Base-by-base conservation (phyloP, 2,329 filamentous ascomycete genomes). In the Didymella lethalis region DNA sequence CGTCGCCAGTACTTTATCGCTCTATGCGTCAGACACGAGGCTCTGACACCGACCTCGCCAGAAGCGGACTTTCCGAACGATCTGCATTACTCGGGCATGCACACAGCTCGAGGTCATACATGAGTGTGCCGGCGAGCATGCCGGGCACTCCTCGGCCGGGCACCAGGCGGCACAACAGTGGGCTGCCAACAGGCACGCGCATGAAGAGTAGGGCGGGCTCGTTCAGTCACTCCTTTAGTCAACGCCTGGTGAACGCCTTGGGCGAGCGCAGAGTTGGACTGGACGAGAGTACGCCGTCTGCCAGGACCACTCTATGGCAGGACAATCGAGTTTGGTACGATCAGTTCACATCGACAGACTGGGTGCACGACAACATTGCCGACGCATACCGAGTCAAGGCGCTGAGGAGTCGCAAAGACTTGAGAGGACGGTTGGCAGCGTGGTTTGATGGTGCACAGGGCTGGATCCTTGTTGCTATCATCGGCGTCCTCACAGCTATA, bases 291-390 rank as follows among this genome's bases (percentile, higher is more conserved):
- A 80, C 89, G 77, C 77, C 83, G 61, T 87, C 90, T 62, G 88
- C 88, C 48, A 90, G 88, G 70, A 80, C 83, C 32, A 88, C 87
- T 4, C 78, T 90, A 10, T 89, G 87, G 67, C 82, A 89, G 49
- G 91, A 97, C 72, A 93, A 98, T 67, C 88, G 95, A 60, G 90
- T 96, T 10, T 98, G 95, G 95, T 98, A 98, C 79, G 95, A 99
- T 81, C 95, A 99, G 78, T 97, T 97, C 72, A 97, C 93, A 6
- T 96, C 92, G 7, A 97, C 92, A 54, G 94, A 99, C 77, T 99
- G 95, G 95, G 93, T 99, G 0, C 94, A 97, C 75, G 95, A 99
- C 77, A 93, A 90, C 75, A 97, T 99, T 67, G 92, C 93, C 70
- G 95, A 98, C 78, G 92, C 93, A 10, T 92, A 93, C 69, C 90